These are phyloP conservation scores for Carpinus fangiana DNA, from an alignment of 306 rosid species.

Conservation along the genomic window DNA sequence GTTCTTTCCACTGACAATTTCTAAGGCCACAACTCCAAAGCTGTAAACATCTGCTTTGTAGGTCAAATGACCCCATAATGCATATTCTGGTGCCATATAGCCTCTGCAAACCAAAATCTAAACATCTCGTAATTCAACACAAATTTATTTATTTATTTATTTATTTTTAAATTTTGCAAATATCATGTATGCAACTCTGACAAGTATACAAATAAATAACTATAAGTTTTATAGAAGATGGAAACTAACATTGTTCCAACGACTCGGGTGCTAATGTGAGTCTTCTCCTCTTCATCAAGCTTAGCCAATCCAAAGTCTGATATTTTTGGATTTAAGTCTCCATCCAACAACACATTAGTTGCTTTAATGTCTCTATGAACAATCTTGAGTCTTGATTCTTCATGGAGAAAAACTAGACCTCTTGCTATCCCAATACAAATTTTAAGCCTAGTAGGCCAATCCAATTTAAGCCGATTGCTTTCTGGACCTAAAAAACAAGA, in stretches of 20 bases:
- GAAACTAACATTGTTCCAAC: constrained; percentile 77
- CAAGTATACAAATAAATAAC: background rate
- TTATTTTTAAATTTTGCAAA: background rate
- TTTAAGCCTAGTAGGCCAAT: constrained; percentile 65
- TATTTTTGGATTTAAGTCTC: constrained; percentile 64
- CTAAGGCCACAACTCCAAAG: constrained; percentile 71
- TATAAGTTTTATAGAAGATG: background rate
- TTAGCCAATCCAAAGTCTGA: constrained; percentile 81
- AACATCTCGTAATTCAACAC: background rate
- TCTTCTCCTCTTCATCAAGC: constrained; percentile 66
- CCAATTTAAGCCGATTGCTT: constrained; percentile 34
- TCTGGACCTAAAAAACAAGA: constrained; percentile 37
- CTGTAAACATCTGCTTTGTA: constrained; percentile 78
- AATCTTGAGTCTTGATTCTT: constrained; percentile 66
- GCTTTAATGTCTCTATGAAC: constrained; percentile 83
- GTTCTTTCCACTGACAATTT: constrained; percentile 59
- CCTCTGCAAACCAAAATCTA: constrained; percentile 46
- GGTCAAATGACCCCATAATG: constrained; percentile 68
- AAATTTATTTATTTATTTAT: background rate
- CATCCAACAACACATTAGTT: constrained; percentile 71
- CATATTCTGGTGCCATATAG: constrained; percentile 82
- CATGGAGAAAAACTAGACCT: constrained; percentile 77
- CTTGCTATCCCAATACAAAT: constrained; percentile 75
- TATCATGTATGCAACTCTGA: background rate
- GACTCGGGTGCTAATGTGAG: constrained; percentile 68